These are phyloP conservation scores for Pseudevernia furfuracea DNA, from an alignment of 495 filamentous ascomycete species.

Conservation along the genomic window DNA sequence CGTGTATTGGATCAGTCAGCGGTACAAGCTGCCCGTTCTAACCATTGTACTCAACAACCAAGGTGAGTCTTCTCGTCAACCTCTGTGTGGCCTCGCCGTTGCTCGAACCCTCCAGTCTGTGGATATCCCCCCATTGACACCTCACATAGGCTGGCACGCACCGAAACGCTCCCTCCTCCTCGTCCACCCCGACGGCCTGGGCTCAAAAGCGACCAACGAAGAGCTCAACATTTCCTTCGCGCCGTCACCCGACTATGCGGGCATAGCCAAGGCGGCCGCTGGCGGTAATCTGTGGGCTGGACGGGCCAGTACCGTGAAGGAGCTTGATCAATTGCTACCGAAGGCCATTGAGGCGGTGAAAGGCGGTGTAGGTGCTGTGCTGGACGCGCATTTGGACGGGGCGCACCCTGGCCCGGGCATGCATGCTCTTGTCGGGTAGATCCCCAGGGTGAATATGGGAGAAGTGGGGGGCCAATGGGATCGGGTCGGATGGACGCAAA, in stretches of 20 bases:
- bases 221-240: conserved; percentile 87
- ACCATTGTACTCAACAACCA: conserved; percentile 94
- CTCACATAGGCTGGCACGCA: conserved; percentile 67
- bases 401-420: conserved; percentile 16
- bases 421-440: conserved; percentile 4
- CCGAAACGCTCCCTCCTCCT: conserved; percentile 67
- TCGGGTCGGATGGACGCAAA: neutral
- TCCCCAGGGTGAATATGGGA: neutral
- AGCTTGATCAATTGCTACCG: conserved; percentile 53
- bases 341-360: conserved; percentile 62
- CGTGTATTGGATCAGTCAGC: conserved; percentile 85
- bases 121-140: neutral
- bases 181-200: conserved; percentile 76
- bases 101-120: neutral
- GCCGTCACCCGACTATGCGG: conserved; percentile 80
- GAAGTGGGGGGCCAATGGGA: neutral
- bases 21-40: conserved; percentile 81
- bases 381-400: conserved; percentile 49
- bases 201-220: conserved; percentile 67
- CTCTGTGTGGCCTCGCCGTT: neutral
- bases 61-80: conserved; percentile 38
- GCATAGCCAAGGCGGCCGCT: conserved; percentile 83
- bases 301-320: conserved; percentile 52
- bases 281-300: conserved; percentile 71
- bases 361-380: conserved; percentile 58